phyloP scores from a whole-genome alignment of 345 rosid genomes.

The Gossypium mustelinum region DNA sequence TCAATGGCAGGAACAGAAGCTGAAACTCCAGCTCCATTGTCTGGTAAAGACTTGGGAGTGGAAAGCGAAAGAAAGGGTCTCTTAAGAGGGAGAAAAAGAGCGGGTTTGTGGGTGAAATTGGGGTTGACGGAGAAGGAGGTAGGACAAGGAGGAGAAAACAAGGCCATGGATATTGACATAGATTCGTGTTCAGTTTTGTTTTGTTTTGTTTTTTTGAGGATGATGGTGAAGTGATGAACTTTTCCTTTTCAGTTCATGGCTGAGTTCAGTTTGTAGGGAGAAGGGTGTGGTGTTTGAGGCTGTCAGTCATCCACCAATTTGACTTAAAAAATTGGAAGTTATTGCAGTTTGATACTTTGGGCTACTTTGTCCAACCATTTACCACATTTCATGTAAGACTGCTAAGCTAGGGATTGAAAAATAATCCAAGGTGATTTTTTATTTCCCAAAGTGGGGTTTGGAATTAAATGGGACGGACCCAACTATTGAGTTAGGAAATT shows the following conservation, averaged over 20 bases:
- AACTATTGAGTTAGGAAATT: no score
- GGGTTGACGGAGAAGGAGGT: slow-evolving; percentile 32
- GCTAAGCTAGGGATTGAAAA: no score
- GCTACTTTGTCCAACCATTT: neutral
- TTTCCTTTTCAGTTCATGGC: neutral
- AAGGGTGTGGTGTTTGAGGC: neutral
- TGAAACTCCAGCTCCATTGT: slow-evolving; percentile 48
- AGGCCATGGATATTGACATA: slow-evolving; percentile 59
- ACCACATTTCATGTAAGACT: neutral
- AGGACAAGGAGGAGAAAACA: slow-evolving; percentile 41
- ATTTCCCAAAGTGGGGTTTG: no score
- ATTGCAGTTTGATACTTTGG: neutral
- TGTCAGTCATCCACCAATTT: neutral
- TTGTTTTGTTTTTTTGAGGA: neutral
- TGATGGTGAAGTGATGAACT: neutral
- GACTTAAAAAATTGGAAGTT: neutral
- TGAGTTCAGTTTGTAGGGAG: neutral
- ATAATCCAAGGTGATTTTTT: no score
- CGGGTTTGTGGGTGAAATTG: slow-evolving; percentile 32
- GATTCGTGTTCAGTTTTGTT: neutral
- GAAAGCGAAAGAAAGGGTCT: slow-evolving; percentile 29
- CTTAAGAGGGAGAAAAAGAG: slow-evolving; percentile 32
- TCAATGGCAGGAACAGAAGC: slow-evolving; percentile 32
- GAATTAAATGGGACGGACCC: no score
- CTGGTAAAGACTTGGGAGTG: slow-evolving; percentile 43